Conservation (phyloP, 163 green algal genomes). For the Chlamydomonas reinhardtii region DNA sequence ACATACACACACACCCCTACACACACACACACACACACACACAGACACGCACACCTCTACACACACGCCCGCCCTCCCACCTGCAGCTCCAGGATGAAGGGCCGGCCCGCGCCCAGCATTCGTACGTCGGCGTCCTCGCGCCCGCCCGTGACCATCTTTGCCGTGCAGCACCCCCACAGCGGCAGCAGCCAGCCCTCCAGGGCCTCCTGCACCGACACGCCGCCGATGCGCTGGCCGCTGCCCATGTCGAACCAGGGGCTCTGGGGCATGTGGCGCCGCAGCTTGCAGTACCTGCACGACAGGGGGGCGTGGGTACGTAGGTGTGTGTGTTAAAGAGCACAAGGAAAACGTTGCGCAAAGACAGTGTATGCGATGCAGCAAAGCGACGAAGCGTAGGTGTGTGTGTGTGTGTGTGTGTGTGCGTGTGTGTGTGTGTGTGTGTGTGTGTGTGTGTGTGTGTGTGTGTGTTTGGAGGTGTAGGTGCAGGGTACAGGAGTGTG, state of each 20-base stretch:
- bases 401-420: no score
- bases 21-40: no score
- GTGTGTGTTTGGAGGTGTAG: no score
- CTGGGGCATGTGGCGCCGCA: conserved; percentile 62
- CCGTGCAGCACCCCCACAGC: conserved; percentile 29
- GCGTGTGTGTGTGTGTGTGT: no score
- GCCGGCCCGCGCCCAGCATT: conserved; percentile 88
- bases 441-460: no score
- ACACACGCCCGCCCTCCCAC: conserved; percentile 14
- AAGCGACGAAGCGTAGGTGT: no score
- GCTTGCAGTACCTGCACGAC: conserved; percentile 61
- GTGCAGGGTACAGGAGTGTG: no score
- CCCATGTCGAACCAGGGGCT: conserved; percentile 52
- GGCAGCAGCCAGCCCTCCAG: conserved; percentile 52
- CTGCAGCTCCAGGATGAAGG: conserved; percentile 84
- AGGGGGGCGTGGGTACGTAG: neutral
- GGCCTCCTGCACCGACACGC: conserved; percentile 53
- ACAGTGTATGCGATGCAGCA: no score
- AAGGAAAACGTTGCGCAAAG: no score
- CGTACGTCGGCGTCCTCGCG: conserved; percentile 92
- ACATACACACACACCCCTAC: no score
- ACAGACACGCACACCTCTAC: no score
- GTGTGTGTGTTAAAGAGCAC: no score
- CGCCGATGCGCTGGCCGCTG: conserved; percentile 57
- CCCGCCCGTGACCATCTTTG: conserved; percentile 70